Conservation (phyloP, 1,139 yeast species). For the Suhomyces choctaworum region DNA sequence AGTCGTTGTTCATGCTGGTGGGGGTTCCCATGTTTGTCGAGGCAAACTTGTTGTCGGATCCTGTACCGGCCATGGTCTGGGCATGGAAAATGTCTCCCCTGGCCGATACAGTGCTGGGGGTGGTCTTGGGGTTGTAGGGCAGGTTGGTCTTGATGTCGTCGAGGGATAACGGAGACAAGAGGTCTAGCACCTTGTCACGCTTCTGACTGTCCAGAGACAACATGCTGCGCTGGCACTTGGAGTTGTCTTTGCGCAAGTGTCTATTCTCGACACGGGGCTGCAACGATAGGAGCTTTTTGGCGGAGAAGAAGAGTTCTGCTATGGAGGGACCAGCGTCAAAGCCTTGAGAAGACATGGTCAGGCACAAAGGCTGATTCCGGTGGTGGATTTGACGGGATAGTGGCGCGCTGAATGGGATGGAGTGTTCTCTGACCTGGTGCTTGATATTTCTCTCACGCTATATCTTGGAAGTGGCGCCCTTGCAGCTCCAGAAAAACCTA, state of each 20-base stretch:
- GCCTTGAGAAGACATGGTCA: conserved; percentile 13
- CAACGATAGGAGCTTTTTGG: conserved; percentile 40
- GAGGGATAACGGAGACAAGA: conserved; percentile 44
- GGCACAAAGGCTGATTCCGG: no score
- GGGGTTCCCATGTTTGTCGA: conserved; percentile 20
- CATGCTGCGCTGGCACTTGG: conserved; percentile 20
- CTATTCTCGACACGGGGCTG: conserved; percentile 47
- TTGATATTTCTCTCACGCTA: no score
- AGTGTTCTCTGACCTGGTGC: no score
- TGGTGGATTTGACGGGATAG: no score
- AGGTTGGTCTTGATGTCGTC: conserved; percentile 34
- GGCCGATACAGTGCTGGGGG: conserved; percentile 3
- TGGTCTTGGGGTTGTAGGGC: conserved; percentile 11
- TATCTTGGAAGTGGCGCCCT: no score
- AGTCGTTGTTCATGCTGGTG: conserved; percentile 30
- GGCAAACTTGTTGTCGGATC: conserved; percentile 1
- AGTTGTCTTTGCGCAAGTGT: conserved; percentile 38
- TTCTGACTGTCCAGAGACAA: conserved; percentile 13
- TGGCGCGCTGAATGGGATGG: no score
- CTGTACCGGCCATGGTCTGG: neutral
- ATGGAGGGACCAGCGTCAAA: conserved; percentile 39
- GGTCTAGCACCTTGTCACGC: conserved; percentile 29
- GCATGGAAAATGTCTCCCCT: neutral
- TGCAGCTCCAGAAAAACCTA: no score
- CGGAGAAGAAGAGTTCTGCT: conserved; percentile 45